Conservation (phyloP, 2,329 filamentous ascomycete genomes). For the Alternaria infectoria region DNA sequence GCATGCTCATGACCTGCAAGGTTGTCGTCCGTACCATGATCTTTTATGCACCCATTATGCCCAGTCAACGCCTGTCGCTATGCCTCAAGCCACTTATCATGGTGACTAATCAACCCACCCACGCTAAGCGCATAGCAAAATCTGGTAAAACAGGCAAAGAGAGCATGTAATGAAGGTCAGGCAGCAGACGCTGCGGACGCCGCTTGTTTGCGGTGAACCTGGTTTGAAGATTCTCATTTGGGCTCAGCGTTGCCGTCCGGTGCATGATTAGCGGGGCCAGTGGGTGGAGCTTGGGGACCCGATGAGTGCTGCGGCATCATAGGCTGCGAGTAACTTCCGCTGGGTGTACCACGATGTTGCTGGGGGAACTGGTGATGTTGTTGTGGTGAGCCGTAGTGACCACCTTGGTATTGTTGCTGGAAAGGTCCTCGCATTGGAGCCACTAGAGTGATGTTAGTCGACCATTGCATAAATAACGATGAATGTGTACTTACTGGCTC, state of each 20-base stretch:
- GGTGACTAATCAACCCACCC: slow-evolving; percentile 29
- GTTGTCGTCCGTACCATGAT: background rate
- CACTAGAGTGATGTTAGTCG: slow-evolving; percentile 36
- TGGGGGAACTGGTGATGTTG: slow-evolving; percentile 50
- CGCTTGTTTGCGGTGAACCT: slow-evolving; percentile 16
- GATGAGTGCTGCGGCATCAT: slow-evolving; percentile 52
- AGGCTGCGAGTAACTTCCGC: slow-evolving; percentile 49
- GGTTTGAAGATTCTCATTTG: slow-evolving; percentile 39
- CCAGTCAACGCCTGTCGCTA: slow-evolving; percentile 48
- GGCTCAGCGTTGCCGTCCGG: slow-evolving; percentile 44
- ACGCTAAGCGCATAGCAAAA: slow-evolving; percentile 42
- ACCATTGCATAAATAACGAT: background rate
- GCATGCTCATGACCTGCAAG: background rate
- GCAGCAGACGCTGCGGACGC: slow-evolving; percentile 10
- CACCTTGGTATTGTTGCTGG: slow-evolving; percentile 47
- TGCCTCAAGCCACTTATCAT: slow-evolving; percentile 33
- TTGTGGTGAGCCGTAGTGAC: slow-evolving; percentile 49
- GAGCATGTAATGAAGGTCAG: slow-evolving; percentile 9
- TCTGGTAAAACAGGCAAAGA: slow-evolving; percentile 20
- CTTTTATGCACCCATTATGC: slow-evolving; percentile 27
- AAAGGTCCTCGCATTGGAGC: slow-evolving; percentile 49
- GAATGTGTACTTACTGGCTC: slow-evolving; percentile 69
- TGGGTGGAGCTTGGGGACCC: slow-evolving; percentile 43
- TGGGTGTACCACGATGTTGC: slow-evolving; percentile 49
- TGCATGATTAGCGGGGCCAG: slow-evolving; percentile 43